phyloP scores from a whole-genome alignment of 768 basidiomycete genomes.

The Crepidotus variabilis region DNA sequence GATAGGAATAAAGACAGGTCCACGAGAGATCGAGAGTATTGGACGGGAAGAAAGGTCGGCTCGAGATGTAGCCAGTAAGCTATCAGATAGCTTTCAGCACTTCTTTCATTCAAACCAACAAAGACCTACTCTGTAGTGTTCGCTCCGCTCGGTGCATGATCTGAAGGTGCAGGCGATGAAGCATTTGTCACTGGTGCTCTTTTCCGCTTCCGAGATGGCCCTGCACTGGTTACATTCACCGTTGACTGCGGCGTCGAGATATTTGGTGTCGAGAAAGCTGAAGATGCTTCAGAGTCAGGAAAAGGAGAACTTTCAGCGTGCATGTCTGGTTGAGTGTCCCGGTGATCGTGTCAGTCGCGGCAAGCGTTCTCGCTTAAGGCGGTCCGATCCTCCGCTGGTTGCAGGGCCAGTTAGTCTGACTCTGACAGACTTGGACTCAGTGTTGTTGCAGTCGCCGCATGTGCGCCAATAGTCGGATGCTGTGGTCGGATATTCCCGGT shows the following conservation, averaged over 20 bases:
- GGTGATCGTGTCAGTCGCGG: too few relatives aligned
- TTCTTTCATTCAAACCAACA: background rate
- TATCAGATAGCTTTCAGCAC: constrained; percentile 18
- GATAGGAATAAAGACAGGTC: constrained; percentile 63
- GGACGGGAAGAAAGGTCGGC: constrained; percentile 69
- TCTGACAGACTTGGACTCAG: too few relatives aligned
- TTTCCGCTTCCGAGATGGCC: constrained; percentile 54
- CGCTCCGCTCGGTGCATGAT: constrained; percentile 28
- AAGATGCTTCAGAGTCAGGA: constrained; percentile 12
- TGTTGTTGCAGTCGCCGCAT: too few relatives aligned
- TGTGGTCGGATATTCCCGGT: too few relatives aligned
- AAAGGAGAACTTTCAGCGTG: constrained; percentile 29
- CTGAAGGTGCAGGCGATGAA: constrained; percentile 60
- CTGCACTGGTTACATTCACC: constrained; percentile 4
- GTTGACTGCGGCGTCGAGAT: constrained; percentile 5
- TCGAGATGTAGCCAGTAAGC: constrained; percentile 54
- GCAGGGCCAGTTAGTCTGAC: too few relatives aligned
- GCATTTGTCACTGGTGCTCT: constrained; percentile 39
- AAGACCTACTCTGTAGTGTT: constrained; percentile 33
- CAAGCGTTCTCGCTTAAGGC: too few relatives aligned
- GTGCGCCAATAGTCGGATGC: too few relatives aligned
- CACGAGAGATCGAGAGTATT: constrained; percentile 70
- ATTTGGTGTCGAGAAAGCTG: constrained; percentile 11
- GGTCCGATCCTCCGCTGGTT: constrained; percentile 2
- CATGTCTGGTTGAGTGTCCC: constrained; percentile 18